These are phyloP conservation scores for Saksenaea oblongispora DNA, from an alignment of 371 early-diverging fungal species.

Conservation along the genomic window DNA sequence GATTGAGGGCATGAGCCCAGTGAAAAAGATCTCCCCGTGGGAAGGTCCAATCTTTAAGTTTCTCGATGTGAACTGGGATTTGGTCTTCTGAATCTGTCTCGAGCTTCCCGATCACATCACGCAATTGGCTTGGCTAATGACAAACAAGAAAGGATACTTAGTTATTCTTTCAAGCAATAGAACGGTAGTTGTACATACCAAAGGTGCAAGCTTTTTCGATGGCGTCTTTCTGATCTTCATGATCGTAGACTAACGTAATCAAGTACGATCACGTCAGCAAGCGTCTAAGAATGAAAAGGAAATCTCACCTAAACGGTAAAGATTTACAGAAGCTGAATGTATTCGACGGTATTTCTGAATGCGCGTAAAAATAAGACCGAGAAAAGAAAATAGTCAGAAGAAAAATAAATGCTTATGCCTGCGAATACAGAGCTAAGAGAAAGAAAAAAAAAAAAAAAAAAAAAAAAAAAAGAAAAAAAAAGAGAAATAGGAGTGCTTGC, in stretches of 20 bases:
- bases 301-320: conserved; percentile 1
- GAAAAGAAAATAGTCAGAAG: neutral
- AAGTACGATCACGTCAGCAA: conserved; percentile 1
- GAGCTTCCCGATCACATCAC: conserved; percentile 57
- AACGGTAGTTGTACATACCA: conserved; percentile 49
- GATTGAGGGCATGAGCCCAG: conserved; percentile 92
- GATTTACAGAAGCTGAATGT: neutral
- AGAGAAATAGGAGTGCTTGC: neutral
- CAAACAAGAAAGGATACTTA: neutral
- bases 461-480: neutral
- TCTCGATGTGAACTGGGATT: conserved; percentile 53
- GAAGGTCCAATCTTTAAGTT: conserved; percentile 70
- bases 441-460: conserved; percentile 1
- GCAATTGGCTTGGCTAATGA: conserved; percentile 56
- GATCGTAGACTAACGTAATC: conserved; percentile 25
- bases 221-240: conserved; percentile 75
- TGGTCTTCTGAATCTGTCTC: conserved; percentile 57
- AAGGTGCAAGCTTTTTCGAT: conserved; percentile 62
- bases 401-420: neutral
- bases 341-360: neutral
- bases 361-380: neutral
- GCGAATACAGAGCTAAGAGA: neutral
- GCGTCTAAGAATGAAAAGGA: conserved; percentile 1
- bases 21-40: conserved; percentile 92
- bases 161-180: neutral